Percentiles rank a stretch among this genome's conserved stretches.
These are phyloP conservation scores for Auricularia heimuer DNA, from an alignment of 768 basidiomycete species.

Conservation along the genomic window DNA sequence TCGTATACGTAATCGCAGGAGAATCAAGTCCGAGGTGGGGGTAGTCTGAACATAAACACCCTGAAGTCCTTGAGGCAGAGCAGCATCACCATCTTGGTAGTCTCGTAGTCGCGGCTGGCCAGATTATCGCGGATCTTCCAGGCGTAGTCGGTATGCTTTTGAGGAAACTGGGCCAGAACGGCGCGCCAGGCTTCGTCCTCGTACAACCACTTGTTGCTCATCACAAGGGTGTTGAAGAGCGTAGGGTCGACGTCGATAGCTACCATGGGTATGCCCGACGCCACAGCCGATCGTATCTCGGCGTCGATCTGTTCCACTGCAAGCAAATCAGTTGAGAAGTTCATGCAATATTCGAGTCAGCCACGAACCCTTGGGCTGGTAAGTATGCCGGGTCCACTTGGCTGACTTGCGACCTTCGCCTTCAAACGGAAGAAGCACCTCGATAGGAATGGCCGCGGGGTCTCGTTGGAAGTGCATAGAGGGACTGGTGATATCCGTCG, in stretches of 20 bases:
- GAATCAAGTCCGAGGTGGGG: not conserved
- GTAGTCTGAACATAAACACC: not conserved
- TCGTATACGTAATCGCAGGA: no score
- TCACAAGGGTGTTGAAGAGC: slow-evolving; percentile 53
- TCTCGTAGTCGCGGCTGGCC: not conserved
- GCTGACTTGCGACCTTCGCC: slow-evolving; percentile 63
- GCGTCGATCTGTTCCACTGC: slow-evolving; percentile 55
- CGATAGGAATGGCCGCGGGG: not conserved
- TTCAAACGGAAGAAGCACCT: slow-evolving; percentile 51
- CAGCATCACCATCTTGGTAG: not conserved
- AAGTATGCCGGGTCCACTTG: slow-evolving; percentile 42
- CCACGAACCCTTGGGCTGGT: slow-evolving; percentile 4
- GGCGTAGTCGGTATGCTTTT: slow-evolving; percentile 51
- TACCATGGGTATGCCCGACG: slow-evolving; percentile 49
- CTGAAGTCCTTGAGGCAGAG: not conserved
- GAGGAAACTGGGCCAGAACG: slow-evolving; percentile 44
- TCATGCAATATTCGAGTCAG: not conserved
- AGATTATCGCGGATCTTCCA: slow-evolving; percentile 48
- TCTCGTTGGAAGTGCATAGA: not conserved
- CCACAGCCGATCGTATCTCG: slow-evolving; percentile 48
- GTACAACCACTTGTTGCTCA: slow-evolving; percentile 47
- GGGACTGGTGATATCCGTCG: not conserved
- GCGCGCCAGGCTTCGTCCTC: slow-evolving; percentile 71
- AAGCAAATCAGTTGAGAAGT: not conserved
- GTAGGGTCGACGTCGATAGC: slow-evolving; percentile 55